These are phyloP conservation scores for Populus ilicifolia DNA, from an alignment of 345 rosid species.

Conservation along the genomic window DNA sequence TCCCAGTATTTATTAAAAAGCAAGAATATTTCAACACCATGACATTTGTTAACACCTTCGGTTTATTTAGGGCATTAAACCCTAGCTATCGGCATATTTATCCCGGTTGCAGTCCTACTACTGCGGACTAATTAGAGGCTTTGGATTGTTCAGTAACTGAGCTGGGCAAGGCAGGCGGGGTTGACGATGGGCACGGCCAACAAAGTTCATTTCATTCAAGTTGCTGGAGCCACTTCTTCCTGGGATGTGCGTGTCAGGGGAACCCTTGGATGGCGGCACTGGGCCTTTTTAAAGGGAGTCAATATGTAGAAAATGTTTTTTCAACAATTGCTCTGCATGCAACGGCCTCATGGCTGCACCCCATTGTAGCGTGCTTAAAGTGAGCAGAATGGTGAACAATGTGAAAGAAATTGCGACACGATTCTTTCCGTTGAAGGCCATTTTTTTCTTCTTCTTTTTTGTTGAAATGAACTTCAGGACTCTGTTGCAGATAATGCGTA, in stretches of 20 bases:
- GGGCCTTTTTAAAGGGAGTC: slow-evolving; percentile 25
- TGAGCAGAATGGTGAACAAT: slow-evolving; percentile 4
- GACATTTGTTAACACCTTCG: not conserved
- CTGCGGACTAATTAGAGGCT: not conserved
- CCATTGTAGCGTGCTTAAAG: not conserved
- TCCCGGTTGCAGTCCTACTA: not conserved
- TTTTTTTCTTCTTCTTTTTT: not conserved
- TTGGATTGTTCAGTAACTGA: not conserved
- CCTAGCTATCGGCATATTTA: too few relatives aligned
- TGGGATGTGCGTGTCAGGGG: slow-evolving; percentile 22
- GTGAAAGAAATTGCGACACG: not conserved
- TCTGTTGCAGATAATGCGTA: not conserved
- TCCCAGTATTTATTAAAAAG: not conserved
- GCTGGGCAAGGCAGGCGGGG: not conserved
- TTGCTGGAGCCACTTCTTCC: slow-evolving; percentile 10
- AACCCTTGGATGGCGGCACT: slow-evolving; percentile 4
- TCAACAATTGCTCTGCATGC: slow-evolving; percentile 6
- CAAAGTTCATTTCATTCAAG: slow-evolving; percentile 22
- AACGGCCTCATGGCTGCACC: slow-evolving; percentile 24
- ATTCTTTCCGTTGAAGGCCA: not conserved
- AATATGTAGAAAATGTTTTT: not conserved
- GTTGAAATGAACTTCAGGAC: not conserved
- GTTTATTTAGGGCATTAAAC: not conserved
- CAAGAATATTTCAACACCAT: not conserved
- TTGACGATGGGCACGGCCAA: slow-evolving; percentile 18